Evolutionary conservation across 192 early-diverging fungal genomes (phyloP).

Genomic region (Backusella mclennaniae): DNA sequence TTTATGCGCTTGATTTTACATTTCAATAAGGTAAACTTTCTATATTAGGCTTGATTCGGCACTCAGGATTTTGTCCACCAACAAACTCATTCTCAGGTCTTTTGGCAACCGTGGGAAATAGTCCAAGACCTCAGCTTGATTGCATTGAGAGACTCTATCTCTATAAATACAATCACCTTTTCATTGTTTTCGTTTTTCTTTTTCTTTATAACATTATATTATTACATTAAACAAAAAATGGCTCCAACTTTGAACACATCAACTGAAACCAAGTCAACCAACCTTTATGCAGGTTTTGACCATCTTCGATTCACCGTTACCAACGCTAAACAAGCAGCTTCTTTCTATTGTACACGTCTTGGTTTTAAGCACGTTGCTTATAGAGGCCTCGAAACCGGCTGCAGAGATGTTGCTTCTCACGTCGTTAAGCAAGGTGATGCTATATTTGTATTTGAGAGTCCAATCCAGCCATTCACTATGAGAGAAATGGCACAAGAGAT

Average conservation of each 20-base stretch:
- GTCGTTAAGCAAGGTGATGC: slow-evolving; percentile 82
- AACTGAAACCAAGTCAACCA: slow-evolving; percentile 12
- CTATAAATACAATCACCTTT: neutral
- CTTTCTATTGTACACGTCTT: slow-evolving; percentile 89
- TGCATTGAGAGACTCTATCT: neutral
- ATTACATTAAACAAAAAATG: neutral
- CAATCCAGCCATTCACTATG: slow-evolving; percentile 78
- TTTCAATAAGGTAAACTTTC: neutral
- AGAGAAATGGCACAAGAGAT: slow-evolving; percentile 64
- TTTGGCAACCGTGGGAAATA: slow-evolving; percentile 20
- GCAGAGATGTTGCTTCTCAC: slow-evolving; percentile 83
- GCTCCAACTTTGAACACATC: slow-evolving; percentile 6
- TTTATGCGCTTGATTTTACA: neutral
- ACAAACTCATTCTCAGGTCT: neutral
- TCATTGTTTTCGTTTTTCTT: neutral
- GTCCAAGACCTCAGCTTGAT: neutral
- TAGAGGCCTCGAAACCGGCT: slow-evolving; percentile 93
- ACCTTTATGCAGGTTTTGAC: slow-evolving; percentile 65
- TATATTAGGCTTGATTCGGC: neutral
- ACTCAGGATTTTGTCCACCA: neutral
- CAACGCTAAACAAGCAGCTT: slow-evolving; percentile 94
- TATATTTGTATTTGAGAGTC: slow-evolving; percentile 89
- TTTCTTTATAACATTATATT: neutral
- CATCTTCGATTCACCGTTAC: slow-evolving; percentile 88
- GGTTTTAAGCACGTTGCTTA: slow-evolving; percentile 94